Percentiles rank a stretch among this genome's conserved stretches.
These are phyloP conservation scores for Malus hybrid DNA, from an alignment of 331 rosid species.

Conservation along the genomic window DNA sequence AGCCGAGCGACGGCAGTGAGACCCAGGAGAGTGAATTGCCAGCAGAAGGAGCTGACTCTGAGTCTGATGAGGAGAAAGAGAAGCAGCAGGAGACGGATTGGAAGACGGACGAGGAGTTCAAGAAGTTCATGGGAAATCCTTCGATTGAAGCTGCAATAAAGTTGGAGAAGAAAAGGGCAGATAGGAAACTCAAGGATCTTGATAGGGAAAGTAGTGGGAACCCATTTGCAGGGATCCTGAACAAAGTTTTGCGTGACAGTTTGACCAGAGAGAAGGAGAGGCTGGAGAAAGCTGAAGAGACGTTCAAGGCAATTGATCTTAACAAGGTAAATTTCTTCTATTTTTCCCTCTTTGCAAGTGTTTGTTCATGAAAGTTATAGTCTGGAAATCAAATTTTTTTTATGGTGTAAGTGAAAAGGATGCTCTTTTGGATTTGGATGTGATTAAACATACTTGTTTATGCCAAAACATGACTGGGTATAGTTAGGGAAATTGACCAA, in stretches of 20 bases:
- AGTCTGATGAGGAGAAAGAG: conserved; percentile 21
- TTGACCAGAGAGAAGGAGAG: conserved; percentile 57
- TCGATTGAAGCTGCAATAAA: conserved; percentile 87
- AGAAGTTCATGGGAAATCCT: conserved; percentile 91
- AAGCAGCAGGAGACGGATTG: conserved; percentile 74
- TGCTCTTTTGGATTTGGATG: background rate
- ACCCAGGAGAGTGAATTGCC: conserved; percentile 10
- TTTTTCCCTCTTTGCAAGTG: too few species aligned
- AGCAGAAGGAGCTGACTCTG: conserved; percentile 15
- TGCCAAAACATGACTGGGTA: background rate
- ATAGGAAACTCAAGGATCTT: conserved; percentile 76
- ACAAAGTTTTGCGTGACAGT: conserved; percentile 32
- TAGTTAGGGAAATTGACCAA: too few species aligned
- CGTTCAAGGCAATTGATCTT: conserved; percentile 76
- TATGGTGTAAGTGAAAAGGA: background rate
- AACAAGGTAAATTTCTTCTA: conserved; percentile 41
- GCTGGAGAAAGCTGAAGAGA: conserved; percentile 60
- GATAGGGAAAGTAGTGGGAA: conserved; percentile 43
- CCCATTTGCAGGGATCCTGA: conserved; percentile 41
- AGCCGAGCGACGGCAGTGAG: conserved; percentile 12
- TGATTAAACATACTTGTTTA: background rate
- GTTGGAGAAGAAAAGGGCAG: conserved; percentile 86
- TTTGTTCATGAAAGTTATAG: background rate
- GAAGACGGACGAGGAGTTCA: conserved; percentile 86
- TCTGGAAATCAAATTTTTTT: background rate